phyloP scores from a whole-genome alignment of 2,329 filamentous ascomycete genomes.

The Epicoccum nigrum region DNA sequence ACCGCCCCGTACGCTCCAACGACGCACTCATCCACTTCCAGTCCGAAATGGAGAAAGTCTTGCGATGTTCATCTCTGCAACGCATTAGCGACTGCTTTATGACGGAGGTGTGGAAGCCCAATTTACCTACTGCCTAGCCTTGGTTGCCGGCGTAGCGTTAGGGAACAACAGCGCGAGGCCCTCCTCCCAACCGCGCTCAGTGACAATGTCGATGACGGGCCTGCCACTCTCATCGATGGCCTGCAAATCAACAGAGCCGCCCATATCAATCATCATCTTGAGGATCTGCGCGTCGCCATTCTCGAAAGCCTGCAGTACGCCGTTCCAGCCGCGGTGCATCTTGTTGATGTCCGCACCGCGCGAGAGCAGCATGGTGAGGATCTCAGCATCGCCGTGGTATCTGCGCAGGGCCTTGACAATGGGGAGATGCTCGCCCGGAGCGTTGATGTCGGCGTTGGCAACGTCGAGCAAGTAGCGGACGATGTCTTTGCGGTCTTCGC shows the following conservation, averaged over 20 bases:
- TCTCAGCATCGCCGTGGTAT: conserved; percentile 64
- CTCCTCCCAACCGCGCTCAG: conserved; percentile 46
- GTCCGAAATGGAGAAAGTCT: conserved; percentile 27
- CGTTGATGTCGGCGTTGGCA: conserved; percentile 68
- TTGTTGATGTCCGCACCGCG: conserved; percentile 72
- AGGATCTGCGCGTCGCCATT: conserved; percentile 44
- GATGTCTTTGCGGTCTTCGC: conserved; percentile 67
- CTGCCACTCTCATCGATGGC: conserved; percentile 37
- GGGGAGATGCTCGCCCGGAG: conserved; percentile 72
- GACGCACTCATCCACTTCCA: conserved; percentile 26
- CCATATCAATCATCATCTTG: conserved; percentile 44
- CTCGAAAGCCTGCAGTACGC: conserved; percentile 44
- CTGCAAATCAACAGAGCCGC: conserved; percentile 41
- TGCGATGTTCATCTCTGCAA: conserved; percentile 9
- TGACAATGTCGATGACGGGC: conserved; percentile 43
- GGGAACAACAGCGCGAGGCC: conserved; percentile 43
- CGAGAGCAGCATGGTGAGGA: conserved; percentile 67
- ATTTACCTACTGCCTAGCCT: conserved; percentile 37
- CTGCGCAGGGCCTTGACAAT: conserved; percentile 72
- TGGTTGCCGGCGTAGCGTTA: conserved; percentile 22
- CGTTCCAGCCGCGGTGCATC: conserved; percentile 47
- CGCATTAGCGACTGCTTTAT: not conserved
- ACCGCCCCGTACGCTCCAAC: conserved; percentile 11
- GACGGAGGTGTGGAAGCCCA: not conserved
- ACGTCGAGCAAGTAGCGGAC: conserved; percentile 66